Evolutionary conservation across 2,329 filamentous ascomycete species (phyloP), one percentile per base, ranked within the genome.

Genomic region (Tympanopsis confertula): DNA sequence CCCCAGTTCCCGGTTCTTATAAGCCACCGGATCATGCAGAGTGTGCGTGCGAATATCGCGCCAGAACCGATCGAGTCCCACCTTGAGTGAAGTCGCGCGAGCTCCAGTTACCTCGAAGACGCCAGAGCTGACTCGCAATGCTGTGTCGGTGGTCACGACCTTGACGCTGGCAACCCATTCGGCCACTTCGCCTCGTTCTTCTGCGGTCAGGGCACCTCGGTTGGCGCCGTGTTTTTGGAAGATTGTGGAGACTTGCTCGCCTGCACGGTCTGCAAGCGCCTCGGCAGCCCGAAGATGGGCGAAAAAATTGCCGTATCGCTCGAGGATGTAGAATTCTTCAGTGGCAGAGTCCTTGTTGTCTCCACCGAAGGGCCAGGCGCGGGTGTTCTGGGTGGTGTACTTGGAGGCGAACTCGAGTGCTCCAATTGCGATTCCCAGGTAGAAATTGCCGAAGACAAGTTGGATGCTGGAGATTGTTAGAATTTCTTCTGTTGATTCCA

Each of bases 361-460:
- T 2, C 74, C 72, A 4, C 74, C 73, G 41, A 60, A 82, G 0
- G 77, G 76, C 76, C 77, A 82, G 0, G 77, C 59, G 1, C 77
- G 65, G 0, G 78, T 82, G 17, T 56, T 57, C 18, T 63, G 66
- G 2, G 53, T 55, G 0, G 76, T 82, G 43, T 80, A 82, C 19
- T 64, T 62, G 0, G 66, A 53, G 1, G 73, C 74, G 32, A 64
- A 66, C 5, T 68, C 58, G 0, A 81, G 57, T 0, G 74, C 69
- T 1, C 77, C 75, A 32, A 67, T 62, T 0, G 74, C 70, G 42
- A 80, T 80, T 2, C 75, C 75, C 1, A 80, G 57, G 49, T 81
- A 79, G 48, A 81, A 75, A 50, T 80, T 80, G 48, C 63, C 65
- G 53, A 81, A 81, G n/a, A 78, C 69, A 0, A 80, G 64, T 49